Percentiles rank a stretch among this genome's conserved stretches.
These are phyloP conservation scores for Aspergillus ruber DNA, from an alignment of 2,329 filamentous ascomycete species.

Conservation along the genomic window DNA sequence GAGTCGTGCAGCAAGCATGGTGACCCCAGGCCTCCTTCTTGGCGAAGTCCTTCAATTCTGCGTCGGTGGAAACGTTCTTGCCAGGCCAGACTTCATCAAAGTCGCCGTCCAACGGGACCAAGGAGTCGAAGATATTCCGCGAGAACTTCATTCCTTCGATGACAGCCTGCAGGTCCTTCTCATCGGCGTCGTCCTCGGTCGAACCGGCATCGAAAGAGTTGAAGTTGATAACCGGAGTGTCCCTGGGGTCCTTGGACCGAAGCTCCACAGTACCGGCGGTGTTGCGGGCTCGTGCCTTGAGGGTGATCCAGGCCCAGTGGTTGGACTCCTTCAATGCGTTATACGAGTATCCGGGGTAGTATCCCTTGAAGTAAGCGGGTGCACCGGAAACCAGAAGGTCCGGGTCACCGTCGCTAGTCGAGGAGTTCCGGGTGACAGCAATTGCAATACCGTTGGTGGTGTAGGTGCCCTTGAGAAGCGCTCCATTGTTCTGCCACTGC, in stretches of 20 bases:
- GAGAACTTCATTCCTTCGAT: constrained; percentile 52
- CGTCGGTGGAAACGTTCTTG: constrained; percentile 36
- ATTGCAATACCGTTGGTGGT: constrained; percentile 50
- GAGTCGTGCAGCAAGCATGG: constrained; percentile 49
- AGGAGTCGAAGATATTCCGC: constrained; percentile 40
- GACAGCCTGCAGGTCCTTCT: constrained; percentile 49
- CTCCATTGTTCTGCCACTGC: constrained; percentile 34
- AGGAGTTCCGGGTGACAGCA: constrained; percentile 35
- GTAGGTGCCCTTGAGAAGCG: constrained; percentile 36
- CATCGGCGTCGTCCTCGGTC: constrained; percentile 32
- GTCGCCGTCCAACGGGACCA: constrained; percentile 37
- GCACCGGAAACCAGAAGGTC: constrained; percentile 53
- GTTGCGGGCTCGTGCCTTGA: constrained; percentile 60
- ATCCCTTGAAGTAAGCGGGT: constrained; percentile 51
- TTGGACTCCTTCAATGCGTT: constrained; percentile 31
- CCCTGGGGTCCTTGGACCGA: constrained; percentile 54
- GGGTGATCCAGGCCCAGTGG: constrained; percentile 43
- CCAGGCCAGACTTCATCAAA: constrained; percentile 43
- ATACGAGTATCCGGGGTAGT: constrained; percentile 39
- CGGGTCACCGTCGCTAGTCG: constrained; percentile 38
- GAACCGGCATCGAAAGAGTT: constrained; percentile 46
- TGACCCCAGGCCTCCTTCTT: constrained; percentile 50
- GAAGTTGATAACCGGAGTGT: constrained; percentile 57
- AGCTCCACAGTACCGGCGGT: constrained; percentile 56
- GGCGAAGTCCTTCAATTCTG: constrained; percentile 43